phyloP scores from a whole-genome alignment of 495 filamentous ascomycete species.

The Penicillium simplicissimum region DNA sequence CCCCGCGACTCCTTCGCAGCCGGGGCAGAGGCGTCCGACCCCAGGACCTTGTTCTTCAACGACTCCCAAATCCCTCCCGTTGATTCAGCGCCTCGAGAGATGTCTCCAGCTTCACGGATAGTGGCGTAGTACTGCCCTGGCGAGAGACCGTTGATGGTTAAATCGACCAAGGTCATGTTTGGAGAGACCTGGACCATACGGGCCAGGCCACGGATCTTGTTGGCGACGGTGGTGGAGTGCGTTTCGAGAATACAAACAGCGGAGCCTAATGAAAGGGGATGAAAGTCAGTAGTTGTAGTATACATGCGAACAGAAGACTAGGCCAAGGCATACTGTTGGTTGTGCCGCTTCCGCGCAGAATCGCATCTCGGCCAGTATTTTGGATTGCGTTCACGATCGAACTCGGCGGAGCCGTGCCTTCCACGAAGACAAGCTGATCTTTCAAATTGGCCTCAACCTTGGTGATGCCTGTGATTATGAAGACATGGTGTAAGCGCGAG shows the following conservation, averaged over 20 bases:
- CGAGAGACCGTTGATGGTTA: conserved; percentile 82
- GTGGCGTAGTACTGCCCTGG: conserved; percentile 81
- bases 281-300: not conserved
- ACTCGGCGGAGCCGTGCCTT: conserved; percentile 72
- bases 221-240: conserved; percentile 58
- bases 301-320: conserved; percentile 7
- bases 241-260: conserved; percentile 97
- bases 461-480: conserved; percentile 39
- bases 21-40: conserved; percentile 33
- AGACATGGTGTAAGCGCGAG: not conserved
- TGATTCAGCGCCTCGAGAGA: conserved; percentile 76
- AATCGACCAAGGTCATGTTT: conserved; percentile 77
- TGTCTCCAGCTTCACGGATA: conserved; percentile 85
- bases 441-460: conserved; percentile 52
- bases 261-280: conserved; percentile 60
- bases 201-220: conserved; percentile 72
- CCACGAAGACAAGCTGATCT: conserved; percentile 49
- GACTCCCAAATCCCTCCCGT: conserved; percentile 82
- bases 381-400: conserved; percentile 87
- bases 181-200: conserved; percentile 80
- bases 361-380: conserved; percentile 86
- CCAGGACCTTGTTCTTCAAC: conserved; percentile 49
- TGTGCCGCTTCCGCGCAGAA: conserved; percentile 83
- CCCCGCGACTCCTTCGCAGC: conserved; percentile 56
- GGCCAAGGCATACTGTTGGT: conserved; percentile 67